Conservation (phyloP, 129 eudicot genomes). For the Oenanthe sinensis region DNA sequence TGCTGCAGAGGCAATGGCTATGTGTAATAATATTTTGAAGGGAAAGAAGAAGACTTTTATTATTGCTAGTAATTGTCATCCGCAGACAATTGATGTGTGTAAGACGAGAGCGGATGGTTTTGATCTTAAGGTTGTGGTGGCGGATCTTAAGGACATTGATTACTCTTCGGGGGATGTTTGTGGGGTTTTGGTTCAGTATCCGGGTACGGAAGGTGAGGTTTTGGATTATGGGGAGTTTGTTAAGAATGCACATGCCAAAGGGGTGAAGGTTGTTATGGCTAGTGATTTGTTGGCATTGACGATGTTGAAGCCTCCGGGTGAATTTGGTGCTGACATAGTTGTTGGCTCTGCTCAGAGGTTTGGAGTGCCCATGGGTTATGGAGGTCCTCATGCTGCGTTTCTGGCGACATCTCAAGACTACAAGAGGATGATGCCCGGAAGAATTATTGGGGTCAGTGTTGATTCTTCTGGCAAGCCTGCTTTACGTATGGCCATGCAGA, state of each 20-base stretch:
- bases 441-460: constrained; percentile 91
- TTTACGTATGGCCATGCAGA: constrained; percentile 98
- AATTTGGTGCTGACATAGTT: constrained; percentile 84
- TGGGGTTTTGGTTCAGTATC: constrained; percentile 90
- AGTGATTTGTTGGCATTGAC: constrained; percentile 89
- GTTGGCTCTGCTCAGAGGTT: constrained; percentile 96
- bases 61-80: constrained; percentile 81
- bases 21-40: constrained; percentile 78
- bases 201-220: constrained; percentile 90
- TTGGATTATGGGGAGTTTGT: constrained; percentile 81
- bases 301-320: constrained; percentile 89
- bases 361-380: constrained; percentile 99
- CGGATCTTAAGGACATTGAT: constrained; percentile 72
- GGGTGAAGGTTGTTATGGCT: constrained; percentile 97
- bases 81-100: constrained; percentile 82
- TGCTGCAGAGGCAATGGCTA: constrained; percentile 97
- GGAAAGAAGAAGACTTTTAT: constrained; percentile 80
- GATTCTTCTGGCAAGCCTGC: constrained; percentile 87
- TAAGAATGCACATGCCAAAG: constrained; percentile 75
- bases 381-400: constrained; percentile 98
- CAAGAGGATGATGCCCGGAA: constrained; percentile 97
- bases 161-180: constrained; percentile 79
- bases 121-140: constrained; percentile 51
- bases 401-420: constrained; percentile 91
- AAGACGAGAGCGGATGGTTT: constrained; percentile 84